Base-by-base conservation (phyloP, 2,329 filamentous ascomycete genomes). In the Colletotrichum destructivum region DNA sequence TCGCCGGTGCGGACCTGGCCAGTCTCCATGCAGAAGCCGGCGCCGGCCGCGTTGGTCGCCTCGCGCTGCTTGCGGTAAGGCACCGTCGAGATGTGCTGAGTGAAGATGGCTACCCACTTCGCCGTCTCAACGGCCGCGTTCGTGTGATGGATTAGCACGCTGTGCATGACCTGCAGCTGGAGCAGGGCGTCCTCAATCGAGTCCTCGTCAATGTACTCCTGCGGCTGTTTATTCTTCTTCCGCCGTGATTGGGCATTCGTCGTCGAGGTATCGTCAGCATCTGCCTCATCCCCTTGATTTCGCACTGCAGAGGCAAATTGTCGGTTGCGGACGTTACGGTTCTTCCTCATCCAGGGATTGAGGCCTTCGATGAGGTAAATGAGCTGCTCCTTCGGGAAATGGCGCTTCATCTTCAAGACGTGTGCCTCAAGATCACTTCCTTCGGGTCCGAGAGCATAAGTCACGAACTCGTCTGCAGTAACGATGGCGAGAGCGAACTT, bases 351-450 rank as follows among this genome's bases (percentile, higher is more conserved):
- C 89, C 91, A 94, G 0, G 85, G 76, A 0, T 79, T 83, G 0
- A 95, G 82, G 0, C 93, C 93, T 76, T 96, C 91, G 23, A 96
- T 88, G 0, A 96, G 81, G 76, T 94, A 94, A 51, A 96, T 88
- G 15, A 91, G 79, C 51, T 86, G 87, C 74, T 87, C 84, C 1
- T 77, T 77, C 0, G 86, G 82, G 76, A 92, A 91, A 59, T 85
- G 82, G 0, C 77, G 81, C 76, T 87, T 88, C 75, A 94, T 85
- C 12, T 79, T 83, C 1, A 83, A 76, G 31, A 93, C 85, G 79
- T 95, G 89, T 1, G 86, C 75, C 68, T 91, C 85, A 2, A 96
- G 79, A 71, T 86, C 82, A 31, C 86, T 77, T 55, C 82, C 82
- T 75, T 88, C 82, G 3, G 81, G 74, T 5, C 81, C 82, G 31